Conservation (phyloP, 192 early-diverging fungal genomes). For the Spizellomyces sp. region DNA sequence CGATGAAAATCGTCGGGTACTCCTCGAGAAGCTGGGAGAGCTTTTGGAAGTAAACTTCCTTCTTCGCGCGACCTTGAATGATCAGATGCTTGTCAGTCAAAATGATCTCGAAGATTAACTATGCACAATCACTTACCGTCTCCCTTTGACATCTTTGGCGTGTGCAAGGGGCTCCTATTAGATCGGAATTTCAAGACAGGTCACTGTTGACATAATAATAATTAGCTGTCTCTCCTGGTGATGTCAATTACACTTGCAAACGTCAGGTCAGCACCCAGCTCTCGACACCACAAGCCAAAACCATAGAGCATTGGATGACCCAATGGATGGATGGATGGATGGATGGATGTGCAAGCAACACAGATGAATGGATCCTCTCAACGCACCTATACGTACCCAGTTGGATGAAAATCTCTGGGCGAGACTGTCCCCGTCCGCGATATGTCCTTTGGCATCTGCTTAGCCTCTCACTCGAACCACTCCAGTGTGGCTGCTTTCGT, state of each 20-base stretch:
- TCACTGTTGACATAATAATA: neutral
- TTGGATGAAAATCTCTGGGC: neutral
- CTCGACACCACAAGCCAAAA: no score
- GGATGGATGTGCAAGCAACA: neutral
- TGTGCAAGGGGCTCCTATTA: slow-evolving; percentile 48
- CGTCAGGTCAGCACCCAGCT: no score
- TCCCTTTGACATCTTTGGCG: slow-evolving; percentile 94
- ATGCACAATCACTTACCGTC: slow-evolving; percentile 56
- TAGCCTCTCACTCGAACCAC: neutral
- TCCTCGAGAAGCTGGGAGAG: slow-evolving; percentile 85
- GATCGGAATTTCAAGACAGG: slow-evolving; percentile 44
- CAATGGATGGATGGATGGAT: slow-evolving; percentile 10
- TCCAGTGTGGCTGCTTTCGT: neutral
- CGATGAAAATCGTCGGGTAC: slow-evolving; percentile 98
- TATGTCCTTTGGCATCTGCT: neutral
- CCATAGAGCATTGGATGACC: neutral
- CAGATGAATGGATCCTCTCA: neutral
- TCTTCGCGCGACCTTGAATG: slow-evolving; percentile 69
- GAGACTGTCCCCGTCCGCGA: neutral
- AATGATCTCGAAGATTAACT: no score
- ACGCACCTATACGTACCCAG: neutral
- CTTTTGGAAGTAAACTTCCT: slow-evolving; percentile 95
- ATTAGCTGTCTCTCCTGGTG: neutral
- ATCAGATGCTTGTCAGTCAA: slow-evolving; percentile 4
- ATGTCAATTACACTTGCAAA: no score